phyloP scores from a whole-genome alignment of 2,329 filamentous ascomycete genomes.

The Talaromyces funiculosus region DNA sequence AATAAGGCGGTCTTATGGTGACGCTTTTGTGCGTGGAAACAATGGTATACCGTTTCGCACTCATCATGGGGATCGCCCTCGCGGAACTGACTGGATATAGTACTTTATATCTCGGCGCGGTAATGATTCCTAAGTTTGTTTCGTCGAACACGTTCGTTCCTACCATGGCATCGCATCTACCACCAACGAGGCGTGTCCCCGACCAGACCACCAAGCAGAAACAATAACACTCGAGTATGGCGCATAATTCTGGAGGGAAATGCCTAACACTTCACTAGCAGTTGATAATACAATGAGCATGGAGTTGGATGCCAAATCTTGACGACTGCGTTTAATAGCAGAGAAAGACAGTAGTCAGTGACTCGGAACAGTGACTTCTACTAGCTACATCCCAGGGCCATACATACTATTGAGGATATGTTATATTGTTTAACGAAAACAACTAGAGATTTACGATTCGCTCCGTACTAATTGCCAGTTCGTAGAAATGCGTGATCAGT shows the following conservation, averaged over 20 bases:
- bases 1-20: constrained; percentile 77
- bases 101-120: constrained; percentile 37
- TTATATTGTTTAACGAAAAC: no score
- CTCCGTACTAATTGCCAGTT: not conserved
- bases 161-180: not conserved
- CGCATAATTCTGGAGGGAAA: not conserved
- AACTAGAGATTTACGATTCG: not conserved
- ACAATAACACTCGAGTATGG: not conserved
- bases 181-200: not conserved
- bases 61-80: not conserved
- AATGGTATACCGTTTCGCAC: constrained; percentile 59
- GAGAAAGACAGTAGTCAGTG: not conserved
- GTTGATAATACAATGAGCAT: not conserved
- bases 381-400: not conserved
- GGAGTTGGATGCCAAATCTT: not conserved
- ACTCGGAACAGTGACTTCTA: not conserved
- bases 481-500: not conserved
- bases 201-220: not conserved
- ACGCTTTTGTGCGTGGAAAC: constrained; percentile 93
- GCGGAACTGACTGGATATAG: constrained; percentile 10
- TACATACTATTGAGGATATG: not conserved
- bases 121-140: not conserved
- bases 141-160: not conserved
- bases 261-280: not conserved
- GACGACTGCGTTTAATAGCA: not conserved